phyloP scores from a whole-genome alignment of 2,329 filamentous ascomycete genomes.

The Exophiala calicioides region DNA sequence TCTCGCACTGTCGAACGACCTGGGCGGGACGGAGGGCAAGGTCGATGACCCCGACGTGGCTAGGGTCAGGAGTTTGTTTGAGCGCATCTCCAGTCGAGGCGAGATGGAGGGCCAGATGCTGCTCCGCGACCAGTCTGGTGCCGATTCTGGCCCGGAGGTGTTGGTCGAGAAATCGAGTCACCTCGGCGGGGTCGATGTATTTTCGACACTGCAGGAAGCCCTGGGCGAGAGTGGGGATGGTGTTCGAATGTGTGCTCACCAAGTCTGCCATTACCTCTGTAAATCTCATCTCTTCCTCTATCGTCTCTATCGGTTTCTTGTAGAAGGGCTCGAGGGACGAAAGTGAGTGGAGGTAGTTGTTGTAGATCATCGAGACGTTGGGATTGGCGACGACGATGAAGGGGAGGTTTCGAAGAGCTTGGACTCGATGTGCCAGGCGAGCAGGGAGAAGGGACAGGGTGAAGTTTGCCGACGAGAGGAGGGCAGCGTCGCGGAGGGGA shows the following conservation, averaged over 20 bases:
- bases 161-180: constrained; percentile 90
- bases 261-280: constrained; percentile 91
- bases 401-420: constrained; percentile 87
- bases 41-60: constrained; percentile 94
- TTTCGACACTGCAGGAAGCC: constrained; percentile 92
- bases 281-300: constrained; percentile 87
- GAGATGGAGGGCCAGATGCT: constrained; percentile 88
- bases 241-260: constrained; percentile 92
- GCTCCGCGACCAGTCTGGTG: constrained; percentile 89
- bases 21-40: constrained; percentile 79
- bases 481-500: constrained; percentile 74
- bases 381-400: constrained; percentile 99
- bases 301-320: constrained; percentile 67
- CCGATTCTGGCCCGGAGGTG: constrained; percentile 93
- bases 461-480: constrained; percentile 92
- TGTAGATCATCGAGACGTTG: constrained; percentile 90
- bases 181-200: constrained; percentile 79
- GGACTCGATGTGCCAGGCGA: constrained; percentile 88
- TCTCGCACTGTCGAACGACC: constrained; percentile 80
- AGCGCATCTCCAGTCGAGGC: constrained; percentile 71
- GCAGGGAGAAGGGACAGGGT: constrained; percentile 89
- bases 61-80: constrained; percentile 42
- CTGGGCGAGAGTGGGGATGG: constrained; percentile 85
- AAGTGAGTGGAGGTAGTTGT: constrained; percentile 92
- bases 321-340: constrained; percentile 87